Percentiles rank a stretch among this genome's conserved stretches.
These are phyloP conservation scores for Lipomyces spencermartinsiae DNA, from an alignment of 805 yeast species.

Conservation along the genomic window DNA sequence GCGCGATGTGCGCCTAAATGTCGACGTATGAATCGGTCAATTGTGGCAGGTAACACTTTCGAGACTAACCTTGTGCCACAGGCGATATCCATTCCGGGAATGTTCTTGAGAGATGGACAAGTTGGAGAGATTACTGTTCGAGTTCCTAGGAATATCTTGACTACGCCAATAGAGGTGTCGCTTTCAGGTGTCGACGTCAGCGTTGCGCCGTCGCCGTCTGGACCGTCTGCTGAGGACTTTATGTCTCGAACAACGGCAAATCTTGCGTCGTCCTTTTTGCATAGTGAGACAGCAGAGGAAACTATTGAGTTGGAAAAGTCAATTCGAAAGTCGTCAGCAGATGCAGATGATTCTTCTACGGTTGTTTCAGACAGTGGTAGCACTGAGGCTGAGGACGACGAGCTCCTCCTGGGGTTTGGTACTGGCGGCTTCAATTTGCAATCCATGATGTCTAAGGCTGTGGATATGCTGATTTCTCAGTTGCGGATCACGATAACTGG, in stretches of 20 bases:
- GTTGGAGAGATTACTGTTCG: conserved; percentile 31
- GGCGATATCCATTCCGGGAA: conserved; percentile 38
- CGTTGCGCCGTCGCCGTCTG: conserved; percentile 48
- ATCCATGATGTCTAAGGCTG: conserved; percentile 45
- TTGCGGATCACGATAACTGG: conserved; percentile 39
- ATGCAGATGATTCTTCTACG: conserved; percentile 10
- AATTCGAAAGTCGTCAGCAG: conserved; percentile 24
- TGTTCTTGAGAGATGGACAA: conserved; percentile 34
- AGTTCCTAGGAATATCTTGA: conserved; percentile 49
- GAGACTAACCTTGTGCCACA: conserved; percentile 6
- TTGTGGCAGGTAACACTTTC: not conserved
- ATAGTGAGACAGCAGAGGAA: conserved; percentile 50
- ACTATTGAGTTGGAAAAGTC: conserved; percentile 26
- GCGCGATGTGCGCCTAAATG: conserved; percentile 37
- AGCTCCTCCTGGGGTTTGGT: conserved; percentile 42
- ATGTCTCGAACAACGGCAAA: conserved; percentile 77
- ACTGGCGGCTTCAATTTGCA: conserved; percentile 43
- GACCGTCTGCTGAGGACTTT: conserved; percentile 49
- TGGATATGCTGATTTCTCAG: conserved; percentile 49
- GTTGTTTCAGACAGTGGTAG: conserved; percentile 3
- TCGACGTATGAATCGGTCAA: conserved; percentile 23
- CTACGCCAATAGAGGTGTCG: conserved; percentile 61
- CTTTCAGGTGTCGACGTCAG: conserved; percentile 62
- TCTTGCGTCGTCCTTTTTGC: conserved; percentile 56
- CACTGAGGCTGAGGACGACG: conserved; percentile 33